These are phyloP conservation scores for Glycine tomentella DNA, from an alignment of 306 rosid genomes.

Conservation along the genomic window DNA sequence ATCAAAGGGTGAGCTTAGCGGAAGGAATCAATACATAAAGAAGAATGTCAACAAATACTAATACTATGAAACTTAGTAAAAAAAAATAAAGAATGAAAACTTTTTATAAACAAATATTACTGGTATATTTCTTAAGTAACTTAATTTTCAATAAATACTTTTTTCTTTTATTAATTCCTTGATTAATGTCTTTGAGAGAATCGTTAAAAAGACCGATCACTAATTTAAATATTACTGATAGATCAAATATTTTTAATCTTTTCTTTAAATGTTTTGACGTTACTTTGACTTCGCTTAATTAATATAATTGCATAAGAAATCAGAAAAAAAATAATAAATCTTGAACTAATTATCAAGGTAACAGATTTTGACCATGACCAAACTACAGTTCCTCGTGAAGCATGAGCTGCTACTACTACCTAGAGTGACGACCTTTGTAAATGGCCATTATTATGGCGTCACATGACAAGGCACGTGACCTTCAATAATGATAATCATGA, in stretches of 20 bases:
- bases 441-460: conserved; percentile 29
- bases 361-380: conserved; percentile 1
- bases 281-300: not conserved
- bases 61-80: too few species aligned
- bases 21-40: not conserved
- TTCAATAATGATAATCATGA: conserved; percentile 30
- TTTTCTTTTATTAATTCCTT: not conserved
- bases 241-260: not conserved
- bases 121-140: not conserved
- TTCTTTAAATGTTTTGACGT: not conserved
- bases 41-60: not conserved
- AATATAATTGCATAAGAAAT: too few species aligned
- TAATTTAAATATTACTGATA: not conserved
- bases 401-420: conserved; percentile 20
- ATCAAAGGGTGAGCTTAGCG: not conserved
- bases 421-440: not conserved
- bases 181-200: not conserved
- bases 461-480: conserved; percentile 44
- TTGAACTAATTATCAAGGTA: not conserved
- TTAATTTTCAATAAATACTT: not conserved
- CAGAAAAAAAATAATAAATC: not conserved
- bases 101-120: not conserved
- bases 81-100: not conserved
- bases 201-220: not conserved
- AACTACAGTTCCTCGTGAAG: not conserved